Percentiles rank a stretch among this genome's conserved stretches.
These are phyloP conservation scores for Ambrosia hybrid DNA, from an alignment of 140 eudicot species.

Conservation along the genomic window DNA sequence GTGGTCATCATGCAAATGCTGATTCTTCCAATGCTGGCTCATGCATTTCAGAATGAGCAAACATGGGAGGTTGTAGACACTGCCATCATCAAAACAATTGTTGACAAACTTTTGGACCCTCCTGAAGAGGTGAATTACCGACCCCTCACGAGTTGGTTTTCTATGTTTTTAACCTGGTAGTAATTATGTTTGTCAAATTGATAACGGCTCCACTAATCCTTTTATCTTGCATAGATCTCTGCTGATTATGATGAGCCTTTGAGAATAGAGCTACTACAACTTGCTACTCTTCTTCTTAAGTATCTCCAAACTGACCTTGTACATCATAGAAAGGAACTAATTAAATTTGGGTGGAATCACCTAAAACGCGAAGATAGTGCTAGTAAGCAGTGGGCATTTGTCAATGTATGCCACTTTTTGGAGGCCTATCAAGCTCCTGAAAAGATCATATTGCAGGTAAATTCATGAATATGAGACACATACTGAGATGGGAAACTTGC, in stretches of 20 bases:
- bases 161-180: background rate
- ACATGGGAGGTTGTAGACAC: constrained; percentile 97
- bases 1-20: constrained; percentile 98
- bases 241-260: constrained; percentile 98
- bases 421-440: constrained; percentile 99
- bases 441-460: constrained; percentile 96
- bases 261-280: constrained; percentile 97
- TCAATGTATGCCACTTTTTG: constrained; percentile 96
- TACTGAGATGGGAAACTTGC: constrained; percentile 11
- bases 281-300: constrained; percentile 96
- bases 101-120: constrained; percentile 93
- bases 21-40: constrained; percentile 94
- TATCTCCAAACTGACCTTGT: constrained; percentile 96
- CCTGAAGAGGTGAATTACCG: constrained; percentile 81
- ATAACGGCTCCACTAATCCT: background rate
- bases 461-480: constrained; percentile 9
- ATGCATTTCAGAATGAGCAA: constrained; percentile 90
- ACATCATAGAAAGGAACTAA: constrained; percentile 92
- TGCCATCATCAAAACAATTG: constrained; percentile 79
- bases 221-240: constrained; percentile 59
- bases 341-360: constrained; percentile 99
- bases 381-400: constrained; percentile 99
- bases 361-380: constrained; percentile 99
- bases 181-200: background rate
- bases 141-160: background rate